Evolutionary conservation across 768 basidiomycete genomes (phyloP), one percentile per base, ranked within the genome.

Genomic region (Boletus tomentosulus): DNA sequence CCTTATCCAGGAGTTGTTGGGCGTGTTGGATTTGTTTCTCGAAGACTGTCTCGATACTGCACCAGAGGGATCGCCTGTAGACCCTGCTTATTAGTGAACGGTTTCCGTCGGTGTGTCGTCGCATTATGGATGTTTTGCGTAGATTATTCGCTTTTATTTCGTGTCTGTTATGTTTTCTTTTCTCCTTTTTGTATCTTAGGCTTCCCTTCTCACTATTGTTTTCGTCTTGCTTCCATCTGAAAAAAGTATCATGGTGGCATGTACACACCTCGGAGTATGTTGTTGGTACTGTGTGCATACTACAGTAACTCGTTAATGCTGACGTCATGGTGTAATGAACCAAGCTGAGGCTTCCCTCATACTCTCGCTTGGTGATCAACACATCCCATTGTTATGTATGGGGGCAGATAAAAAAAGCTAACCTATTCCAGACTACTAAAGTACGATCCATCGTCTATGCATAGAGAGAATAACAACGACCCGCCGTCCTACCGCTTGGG

Each of bases 11-110:
- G 83, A 89, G 58, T 68, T 94, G 49, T 58, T 76, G 51, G 74
- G 71, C 9, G 68, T 80, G n/a, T 76, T 91, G 22, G 71, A 71
- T 16, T 79, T 80, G 53, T 95, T 89, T 67, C 76, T 90, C 38
- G 73, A 78, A 6, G 89, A 93, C 61, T 81, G 88, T 39, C 64
- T 63, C 19, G 57, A 60, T 4, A 27, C 31, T 30, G 43, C n/a
- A 3, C 41, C 35, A 19, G 12, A 7, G 11, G 53, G 34, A 8
- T 51, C 62, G 12, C 45, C 55, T 11, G 37, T 35, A 11, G 34
- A 46, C 24, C 8, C 37, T 33, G 37, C 50, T 45, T 60, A 28
- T 53, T 59, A 54, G 50, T 8, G 33, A 12, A 13, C 33, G 5
- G 12, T 3, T 31, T 3, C 1, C 7, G 30, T 31, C 10, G 7